Conservation (phyloP, 306 rosid species). For the Vigna radiata region DNA sequence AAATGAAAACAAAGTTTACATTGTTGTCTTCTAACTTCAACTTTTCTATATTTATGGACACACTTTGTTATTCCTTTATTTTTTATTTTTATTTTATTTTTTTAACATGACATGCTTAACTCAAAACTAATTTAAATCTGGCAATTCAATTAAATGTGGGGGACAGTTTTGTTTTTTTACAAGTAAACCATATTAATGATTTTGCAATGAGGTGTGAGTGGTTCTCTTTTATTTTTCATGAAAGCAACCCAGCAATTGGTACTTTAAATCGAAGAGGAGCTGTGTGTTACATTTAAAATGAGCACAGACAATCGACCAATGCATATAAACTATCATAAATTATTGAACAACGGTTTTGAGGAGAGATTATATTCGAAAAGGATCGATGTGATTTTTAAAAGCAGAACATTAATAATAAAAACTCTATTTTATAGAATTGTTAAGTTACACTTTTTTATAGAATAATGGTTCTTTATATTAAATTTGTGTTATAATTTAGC, state of each 20-base stretch:
- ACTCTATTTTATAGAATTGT: too few relatives aligned
- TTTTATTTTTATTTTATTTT: background rate
- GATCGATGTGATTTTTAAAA: too few relatives aligned
- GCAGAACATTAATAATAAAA: too few relatives aligned
- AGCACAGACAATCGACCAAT: conserved; percentile 1
- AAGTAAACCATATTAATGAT: background rate
- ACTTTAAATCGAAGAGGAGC: conserved; percentile 9
- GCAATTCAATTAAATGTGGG: background rate
- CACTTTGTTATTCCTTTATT: background rate
- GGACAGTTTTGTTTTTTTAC: background rate
- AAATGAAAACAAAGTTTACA: background rate
- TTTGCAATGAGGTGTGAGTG: conserved; percentile 19
- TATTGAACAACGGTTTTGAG: background rate
- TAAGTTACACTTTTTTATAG: too few relatives aligned
- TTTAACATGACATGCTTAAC: background rate
- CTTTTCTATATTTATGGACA: background rate
- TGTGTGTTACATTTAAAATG: background rate
- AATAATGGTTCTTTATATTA: too few relatives aligned
- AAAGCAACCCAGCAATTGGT: conserved; percentile 3
- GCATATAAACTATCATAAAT: conserved; percentile 13
- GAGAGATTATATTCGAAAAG: too few relatives aligned
- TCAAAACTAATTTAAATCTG: background rate
- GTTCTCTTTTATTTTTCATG: conserved; percentile 7
- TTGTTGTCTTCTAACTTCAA: background rate
- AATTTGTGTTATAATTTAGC: too few relatives aligned